Base-by-base conservation (phyloP, 2,329 filamentous ascomycete species). In the Clarireedia homoeocarpa region DNA sequence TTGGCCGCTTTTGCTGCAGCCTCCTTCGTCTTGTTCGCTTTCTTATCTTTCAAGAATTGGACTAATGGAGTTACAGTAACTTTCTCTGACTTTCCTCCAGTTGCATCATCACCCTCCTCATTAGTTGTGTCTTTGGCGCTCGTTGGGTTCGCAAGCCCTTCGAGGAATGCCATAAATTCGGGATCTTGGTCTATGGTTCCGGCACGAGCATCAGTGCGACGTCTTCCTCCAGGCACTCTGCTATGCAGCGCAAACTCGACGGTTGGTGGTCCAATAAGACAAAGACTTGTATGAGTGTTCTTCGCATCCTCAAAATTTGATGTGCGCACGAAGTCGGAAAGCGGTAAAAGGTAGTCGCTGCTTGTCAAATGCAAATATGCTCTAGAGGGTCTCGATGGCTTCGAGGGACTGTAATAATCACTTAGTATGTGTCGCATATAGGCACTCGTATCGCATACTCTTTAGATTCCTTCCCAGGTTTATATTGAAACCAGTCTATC, bases 141-240 rank as follows among this genome's bases (percentile, higher is more conserved):
- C 7, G 72, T 71, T 1, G 81, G 81, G 63, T 95, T 90, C 1
- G 91, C 95, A 48, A 97, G 79, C 53, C 82, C 87, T 70, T 95
- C 88, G 6, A 99, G 79, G 69, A 97, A 99, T 26, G 85, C 84
- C 75, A 96, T 95, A 65, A 96, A 99, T 65, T 97, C 94, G 0
- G 89, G 84, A 67, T 99, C 94, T 69, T 96, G 91, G 66, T 99
- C 94, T 63, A 99, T 97, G 3, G 91, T 96, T 53, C 92, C 94
- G 70, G 96, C 89, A 14, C 91, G 85, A 53, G 84, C 83, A 74
- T 99, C 94, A 53, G 83, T 82, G 36, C 90, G 84, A 50, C 82
- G 82, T 69, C 89, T 89, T 38, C 78, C 81, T 58, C 82, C 82
- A 1, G 92, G 90, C 1, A 90, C 81, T 66, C 91, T 91, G 62